Evolutionary conservation across 139 green algal species (phyloP).

Genomic region (Coccomyxa sp.): DNA sequence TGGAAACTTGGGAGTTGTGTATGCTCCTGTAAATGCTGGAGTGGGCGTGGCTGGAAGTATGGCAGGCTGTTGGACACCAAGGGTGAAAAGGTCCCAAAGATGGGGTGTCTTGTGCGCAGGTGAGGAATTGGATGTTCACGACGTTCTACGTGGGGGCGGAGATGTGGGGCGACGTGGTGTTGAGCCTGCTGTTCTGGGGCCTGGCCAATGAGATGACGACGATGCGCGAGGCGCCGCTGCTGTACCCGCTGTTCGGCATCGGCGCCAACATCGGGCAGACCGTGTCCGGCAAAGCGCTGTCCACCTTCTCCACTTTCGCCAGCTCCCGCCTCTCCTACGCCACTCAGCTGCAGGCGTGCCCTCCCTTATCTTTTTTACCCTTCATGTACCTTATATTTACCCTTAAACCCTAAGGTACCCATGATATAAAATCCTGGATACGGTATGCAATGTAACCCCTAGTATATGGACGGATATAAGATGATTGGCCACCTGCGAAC

Average conservation of each 20-base stretch:
- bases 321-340: conserved; percentile 15
- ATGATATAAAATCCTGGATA: too few relatives aligned
- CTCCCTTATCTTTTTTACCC: conserved; percentile 16
- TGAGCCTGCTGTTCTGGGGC: conserved; percentile 90
- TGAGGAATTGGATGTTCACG: conserved; percentile 94
- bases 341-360: conserved; percentile 25
- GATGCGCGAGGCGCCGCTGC: conserved; percentile 75
- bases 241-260: conserved; percentile 95
- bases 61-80: too few relatives aligned
- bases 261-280: conserved; percentile 92
- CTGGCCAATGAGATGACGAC: conserved; percentile 93
- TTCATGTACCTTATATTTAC: too few relatives aligned
- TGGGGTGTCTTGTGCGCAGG: conserved; percentile 22
- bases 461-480: too few relatives aligned
- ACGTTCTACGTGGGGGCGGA: conserved; percentile 87
- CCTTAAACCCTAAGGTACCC: too few relatives aligned
- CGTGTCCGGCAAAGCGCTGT: conserved; percentile 25
- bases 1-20: too few relatives aligned
- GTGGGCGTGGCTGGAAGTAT: too few relatives aligned
- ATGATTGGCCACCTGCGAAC: too few relatives aligned
- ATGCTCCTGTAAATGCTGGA: too few relatives aligned
- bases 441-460: conserved; percentile 28
- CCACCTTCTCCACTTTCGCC: conserved; percentile 19
- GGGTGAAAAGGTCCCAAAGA: too few relatives aligned
- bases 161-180: conserved; percentile 87